Evolutionary conservation across 441 rosid species (phyloP).

Genomic region (Gossypium laxum): DNA sequence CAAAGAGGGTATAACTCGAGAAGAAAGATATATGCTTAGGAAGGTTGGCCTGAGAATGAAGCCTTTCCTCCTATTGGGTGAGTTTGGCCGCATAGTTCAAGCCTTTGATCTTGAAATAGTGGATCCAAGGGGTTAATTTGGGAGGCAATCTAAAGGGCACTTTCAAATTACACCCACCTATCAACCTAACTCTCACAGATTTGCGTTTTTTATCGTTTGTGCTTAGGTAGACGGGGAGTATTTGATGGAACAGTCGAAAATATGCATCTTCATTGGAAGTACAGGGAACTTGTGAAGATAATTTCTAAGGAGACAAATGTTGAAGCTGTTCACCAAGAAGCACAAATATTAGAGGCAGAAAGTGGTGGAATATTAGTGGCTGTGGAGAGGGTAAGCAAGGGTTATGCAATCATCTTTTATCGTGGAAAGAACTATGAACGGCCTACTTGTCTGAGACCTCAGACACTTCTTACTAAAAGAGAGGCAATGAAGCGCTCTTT

Average conservation of each 20-base stretch:
- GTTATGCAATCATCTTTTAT: constrained; percentile 74
- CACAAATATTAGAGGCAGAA: constrained; percentile 65
- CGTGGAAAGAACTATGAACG: constrained; percentile 88
- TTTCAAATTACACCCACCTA: constrained; percentile 9
- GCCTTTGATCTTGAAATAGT: constrained; percentile 10
- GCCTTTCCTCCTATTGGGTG: constrained; percentile 83
- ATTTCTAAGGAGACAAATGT: constrained; percentile 49
- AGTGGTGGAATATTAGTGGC: constrained; percentile 88
- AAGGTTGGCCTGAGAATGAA: constrained; percentile 89
- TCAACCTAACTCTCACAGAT: constrained; percentile 11
- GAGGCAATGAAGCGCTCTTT: constrained; percentile 70
- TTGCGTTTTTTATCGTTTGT: constrained; percentile 20
- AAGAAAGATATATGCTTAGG: constrained; percentile 87
- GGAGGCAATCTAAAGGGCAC: constrained; percentile 4
- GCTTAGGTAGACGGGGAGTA: constrained; percentile 73
- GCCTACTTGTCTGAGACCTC: constrained; percentile 72
- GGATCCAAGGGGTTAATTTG: constrained; percentile 5
- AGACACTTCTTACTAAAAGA: constrained; percentile 65
- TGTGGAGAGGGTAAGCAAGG: constrained; percentile 78
- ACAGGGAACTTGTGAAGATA: constrained; percentile 88
- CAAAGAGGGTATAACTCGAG: constrained; percentile 76
- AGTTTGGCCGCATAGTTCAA: constrained; percentile 24
- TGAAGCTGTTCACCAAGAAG: constrained; percentile 55
- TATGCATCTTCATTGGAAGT: constrained; percentile 97
- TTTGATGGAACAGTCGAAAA: constrained; percentile 84